Evolutionary conservation across 805 yeast species (phyloP), one percentile per base, ranked within the genome.

Genomic region (Ogataea trehalophila): DNA sequence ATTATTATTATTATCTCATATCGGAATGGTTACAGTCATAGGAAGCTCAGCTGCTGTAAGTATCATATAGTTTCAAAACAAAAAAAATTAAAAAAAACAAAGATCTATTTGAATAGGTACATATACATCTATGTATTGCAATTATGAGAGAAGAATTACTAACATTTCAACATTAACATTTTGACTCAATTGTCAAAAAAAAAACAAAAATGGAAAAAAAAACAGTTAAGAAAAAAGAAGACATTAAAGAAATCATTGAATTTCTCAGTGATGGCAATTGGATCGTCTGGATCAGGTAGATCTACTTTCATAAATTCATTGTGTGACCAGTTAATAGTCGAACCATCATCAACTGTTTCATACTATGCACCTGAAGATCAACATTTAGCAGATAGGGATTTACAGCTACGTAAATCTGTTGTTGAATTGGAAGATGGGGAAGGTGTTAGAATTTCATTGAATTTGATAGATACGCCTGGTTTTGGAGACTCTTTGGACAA

Each of bases 251-350:
- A 87, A 68, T 86, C 90, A 33, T 81, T 87, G 70, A 87, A 87
- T 61, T 88, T 90, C 73, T 85, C 95, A 20, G 65, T 87, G 49
- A 83, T 90, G 92, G 83, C 87, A 36, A 83, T 88, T 47, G 97
- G 97, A 39, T 85, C 87, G 62, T 80, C 84, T 41, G 97, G 97
- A 2, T 72, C 82, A 41, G 97, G 97, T 16, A 79, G 96, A 64
- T 85, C 96, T n/a, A 90, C 96, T 5, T 85, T 90, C 59, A 87
- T 91, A 64, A 90, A 91, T 70, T 85, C 95, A 35, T 73, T 90
- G 45, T 90, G 97, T 70, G 96, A 87, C 50, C 94, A 90, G 54
- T 82, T 85, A 56, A 90, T 90, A 36, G 92, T 86, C 13, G 88
- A 85, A 38, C 75, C 82, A 0, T 79, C 87, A 2, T 76, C 83